Evolutionary conservation across 1,284 basidiomycete genomes (phyloP).

Genomic region (Rhodotorula sp.): DNA sequence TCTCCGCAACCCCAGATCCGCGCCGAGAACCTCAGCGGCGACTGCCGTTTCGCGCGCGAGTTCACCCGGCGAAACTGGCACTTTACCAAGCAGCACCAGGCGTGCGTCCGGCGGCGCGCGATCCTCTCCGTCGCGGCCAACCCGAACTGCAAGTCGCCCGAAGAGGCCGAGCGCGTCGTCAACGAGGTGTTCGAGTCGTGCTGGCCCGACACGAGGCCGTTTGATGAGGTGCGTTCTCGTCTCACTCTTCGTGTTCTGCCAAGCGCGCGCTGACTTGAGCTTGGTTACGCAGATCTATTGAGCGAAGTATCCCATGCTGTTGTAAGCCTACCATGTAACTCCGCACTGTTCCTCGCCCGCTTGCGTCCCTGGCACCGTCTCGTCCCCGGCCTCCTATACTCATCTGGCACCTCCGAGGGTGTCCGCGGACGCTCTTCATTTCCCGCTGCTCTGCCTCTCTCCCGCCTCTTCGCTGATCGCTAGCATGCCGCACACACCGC

Average conservation of each 20-base stretch:
- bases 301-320: background rate
- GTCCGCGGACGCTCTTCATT: no score
- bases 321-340: background rate
- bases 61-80: conserved; percentile 68
- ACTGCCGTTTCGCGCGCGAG: conserved; percentile 83
- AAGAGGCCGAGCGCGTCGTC: conserved; percentile 79
- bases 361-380: background rate
- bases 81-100: conserved; percentile 92
- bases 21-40: conserved; percentile 88
- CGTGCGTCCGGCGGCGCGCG: conserved; percentile 85
- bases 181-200: conserved; percentile 97
- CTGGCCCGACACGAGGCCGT: conserved; percentile 91
- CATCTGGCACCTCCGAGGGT: no score
- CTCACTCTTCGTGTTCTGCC: no score
- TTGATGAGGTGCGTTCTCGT: conserved; percentile 75
- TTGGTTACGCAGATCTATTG: background rate
- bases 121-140: conserved; percentile 78
- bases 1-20: conserved; percentile 66
- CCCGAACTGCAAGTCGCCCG: conserved; percentile 73
- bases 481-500: no score
- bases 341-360: background rate
- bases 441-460: no score
- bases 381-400: no score
- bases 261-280: no score
- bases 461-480: no score